phyloP scores from a whole-genome alignment of 2,329 filamentous ascomycete species.

The Drechmeria coniospora region DNA sequence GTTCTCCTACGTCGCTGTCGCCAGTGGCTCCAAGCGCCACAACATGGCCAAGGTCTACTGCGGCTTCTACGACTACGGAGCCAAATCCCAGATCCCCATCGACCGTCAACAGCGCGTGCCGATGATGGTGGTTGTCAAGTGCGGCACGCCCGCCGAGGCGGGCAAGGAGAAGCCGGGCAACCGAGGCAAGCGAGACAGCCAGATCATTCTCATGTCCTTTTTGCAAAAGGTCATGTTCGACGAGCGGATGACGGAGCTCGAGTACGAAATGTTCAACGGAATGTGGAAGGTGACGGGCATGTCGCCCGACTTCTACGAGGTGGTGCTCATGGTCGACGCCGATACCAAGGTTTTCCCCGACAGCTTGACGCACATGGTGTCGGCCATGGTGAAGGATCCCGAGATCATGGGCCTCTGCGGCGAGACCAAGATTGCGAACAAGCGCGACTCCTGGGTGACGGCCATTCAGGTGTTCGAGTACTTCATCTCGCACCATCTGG shows the following conservation, averaged over 20 bases:
- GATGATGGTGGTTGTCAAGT: conserved; percentile 95
- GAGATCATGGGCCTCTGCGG: conserved; percentile 98
- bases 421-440: conserved; percentile 99
- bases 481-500: conserved; percentile 94
- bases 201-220: conserved; percentile 99
- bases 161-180: conserved; percentile 81
- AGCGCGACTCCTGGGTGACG: conserved; percentile 83
- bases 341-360: conserved; percentile 99
- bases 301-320: conserved; percentile 93
- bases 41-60: conserved; percentile 99
- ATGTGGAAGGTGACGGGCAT: conserved; percentile 98
- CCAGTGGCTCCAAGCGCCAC: conserved; percentile 90
- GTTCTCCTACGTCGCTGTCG: conserved; percentile 93
- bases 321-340: conserved; percentile 97
- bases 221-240: conserved; percentile 99
- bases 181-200: conserved; percentile 94
- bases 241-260: conserved; percentile 97
- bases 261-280: conserved; percentile 99
- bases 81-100: conserved; percentile 57
- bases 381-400: conserved; percentile 96
- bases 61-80: conserved; percentile 94
- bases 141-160: conserved; percentile 78
- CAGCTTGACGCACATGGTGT: conserved; percentile 96
- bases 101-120: conserved; percentile 94
- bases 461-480: conserved; percentile 99